Percentiles rank a stretch among this genome's conserved stretches.
Conservation (phyloP, 1,284 basidiomycete genomes). For the Trichosporon asahii region DNA sequence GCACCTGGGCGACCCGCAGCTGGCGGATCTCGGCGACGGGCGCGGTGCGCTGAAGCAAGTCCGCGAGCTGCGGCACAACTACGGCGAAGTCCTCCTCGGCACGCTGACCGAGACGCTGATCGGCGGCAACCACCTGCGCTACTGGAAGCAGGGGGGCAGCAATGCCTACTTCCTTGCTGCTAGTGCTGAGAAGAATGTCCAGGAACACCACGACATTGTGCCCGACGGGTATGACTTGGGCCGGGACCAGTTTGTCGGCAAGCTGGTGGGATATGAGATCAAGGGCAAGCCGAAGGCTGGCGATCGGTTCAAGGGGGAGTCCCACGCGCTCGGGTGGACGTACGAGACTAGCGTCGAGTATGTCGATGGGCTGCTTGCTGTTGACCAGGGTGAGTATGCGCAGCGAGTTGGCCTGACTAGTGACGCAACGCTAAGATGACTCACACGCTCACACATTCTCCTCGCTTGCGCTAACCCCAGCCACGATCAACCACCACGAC, state of each 20-base stretch:
- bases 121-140: constrained; percentile 86
- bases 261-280: constrained; percentile 60
- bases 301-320: constrained; percentile 24
- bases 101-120: constrained; percentile 78
- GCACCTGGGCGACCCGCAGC: constrained; percentile 66
- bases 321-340: constrained; percentile 56
- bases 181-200: constrained; percentile 68
- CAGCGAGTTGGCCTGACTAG: too few relatives aligned
- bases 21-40: constrained; percentile 80
- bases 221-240: constrained; percentile 62
- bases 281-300: constrained; percentile 56
- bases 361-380: constrained; percentile 63
- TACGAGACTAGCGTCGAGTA: constrained; percentile 69
- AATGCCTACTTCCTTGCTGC: constrained; percentile 75
- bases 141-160: constrained; percentile 75
- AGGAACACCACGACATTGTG: constrained; percentile 60
- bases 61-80: constrained; percentile 74
- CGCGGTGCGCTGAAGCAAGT: constrained; percentile 70
- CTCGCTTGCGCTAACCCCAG: not conserved
- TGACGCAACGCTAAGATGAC: too few relatives aligned
- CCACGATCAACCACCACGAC: constrained; percentile 66
- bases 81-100: constrained; percentile 68
- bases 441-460: not conserved
- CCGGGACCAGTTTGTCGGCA: constrained; percentile 76
- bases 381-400: constrained; percentile 58